phyloP scores from a whole-genome alignment of 1,139 yeast genomes.

The Pichia sp. region DNA sequence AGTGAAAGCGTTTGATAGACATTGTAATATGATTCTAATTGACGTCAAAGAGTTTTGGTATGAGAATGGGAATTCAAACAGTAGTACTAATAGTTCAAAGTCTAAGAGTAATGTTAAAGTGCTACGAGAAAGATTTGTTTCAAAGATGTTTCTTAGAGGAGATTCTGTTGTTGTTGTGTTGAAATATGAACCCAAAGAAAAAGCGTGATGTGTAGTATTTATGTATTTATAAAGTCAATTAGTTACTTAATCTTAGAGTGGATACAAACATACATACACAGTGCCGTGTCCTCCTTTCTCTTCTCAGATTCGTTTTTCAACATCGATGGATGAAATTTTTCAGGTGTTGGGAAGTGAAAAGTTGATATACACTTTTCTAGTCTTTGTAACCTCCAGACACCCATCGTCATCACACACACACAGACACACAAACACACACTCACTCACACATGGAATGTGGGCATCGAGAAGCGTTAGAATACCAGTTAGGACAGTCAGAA shows the following conservation, averaged over 20 bases:
- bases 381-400: too few relatives aligned
- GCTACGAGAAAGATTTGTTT: slow-evolving; percentile 76
- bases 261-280: too few relatives aligned
- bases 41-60: slow-evolving; percentile 70
- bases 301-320: too few relatives aligned
- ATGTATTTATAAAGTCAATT: background rate
- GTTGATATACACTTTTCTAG: too few relatives aligned
- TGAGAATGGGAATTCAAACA: slow-evolving; percentile 14
- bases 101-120: slow-evolving; percentile 29
- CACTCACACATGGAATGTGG: too few relatives aligned
- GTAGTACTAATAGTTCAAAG: too few relatives aligned
- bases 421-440: too few relatives aligned
- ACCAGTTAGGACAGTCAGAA: background rate
- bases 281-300: too few relatives aligned
- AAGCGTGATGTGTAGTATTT: background rate
- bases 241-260: too few relatives aligned
- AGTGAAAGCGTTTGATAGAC: slow-evolving; percentile 93
- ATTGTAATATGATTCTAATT: slow-evolving; percentile 86
- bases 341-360: too few relatives aligned
- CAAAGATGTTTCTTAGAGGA: slow-evolving; percentile 89
- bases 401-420: too few relatives aligned
- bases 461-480: background rate
- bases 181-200: slow-evolving; percentile 31
- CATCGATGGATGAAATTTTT: too few relatives aligned
- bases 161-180: slow-evolving; percentile 87